Evolutionary conservation across 2,329 filamentous ascomycete genomes (phyloP), one percentile per base, ranked within the genome.

Genomic region (Venturia nashicola): DNA sequence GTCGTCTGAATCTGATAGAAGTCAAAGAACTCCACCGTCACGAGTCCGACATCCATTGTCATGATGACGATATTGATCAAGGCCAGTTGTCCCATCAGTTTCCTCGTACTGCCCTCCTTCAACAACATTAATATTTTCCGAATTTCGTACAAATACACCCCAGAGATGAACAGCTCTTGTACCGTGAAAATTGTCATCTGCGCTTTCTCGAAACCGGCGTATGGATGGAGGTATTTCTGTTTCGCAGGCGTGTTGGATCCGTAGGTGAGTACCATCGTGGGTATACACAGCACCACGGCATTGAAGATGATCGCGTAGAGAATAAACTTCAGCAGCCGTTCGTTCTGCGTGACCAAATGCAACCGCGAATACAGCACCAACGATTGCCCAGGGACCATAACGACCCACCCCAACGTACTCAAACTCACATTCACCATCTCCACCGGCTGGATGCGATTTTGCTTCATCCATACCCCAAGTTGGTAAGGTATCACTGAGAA

Each of bases 361-460:
- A 87, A 76, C 6, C 85, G 79, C 0, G 83, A 86, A 74, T 83
- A 87, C 0, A 87, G 75, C 1, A 87, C 84, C 14, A 86, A 68
- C 0, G 80, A 80, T 70, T 86, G 83, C 0, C 84, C 84, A 1
- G 83, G 84, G 0, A 87, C 80, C 82, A 86, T 85, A 2, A 74
- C 68, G 71, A 80, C 81, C 81, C 84, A 82, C 11, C 82, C 84
- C 64, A 86, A 66, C n/a, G 76, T 76, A 39, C 81, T 71, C 5
- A 81, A 66, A 5, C 76, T 76, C 5, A 76, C 73, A 2, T 74
- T 72, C 3, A 75, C 57, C 46, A 72, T 73, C 2, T 65, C 65
- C 1, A 70, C 72, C 62, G 76, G 76, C 36, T 78, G 73, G 42
- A 76, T 75, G 61, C 80, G 67, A 32, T 78, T 67, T 48, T 79